Conservation (phyloP, 768 basidiomycete species). For the Amanita thiersii region DNA sequence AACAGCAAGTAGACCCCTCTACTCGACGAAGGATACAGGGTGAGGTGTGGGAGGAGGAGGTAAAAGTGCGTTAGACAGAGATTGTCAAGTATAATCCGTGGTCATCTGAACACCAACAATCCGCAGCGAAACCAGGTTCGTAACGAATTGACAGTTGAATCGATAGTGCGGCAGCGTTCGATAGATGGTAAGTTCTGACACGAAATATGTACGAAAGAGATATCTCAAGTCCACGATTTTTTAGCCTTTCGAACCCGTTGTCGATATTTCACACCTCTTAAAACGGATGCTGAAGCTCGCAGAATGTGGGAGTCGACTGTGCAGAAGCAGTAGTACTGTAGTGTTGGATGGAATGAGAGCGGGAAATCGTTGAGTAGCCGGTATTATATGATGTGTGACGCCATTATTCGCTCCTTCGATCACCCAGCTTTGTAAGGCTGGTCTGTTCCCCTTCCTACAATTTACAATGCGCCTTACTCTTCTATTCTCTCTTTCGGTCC, state of each 20-base stretch:
- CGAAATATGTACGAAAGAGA: too few species aligned
- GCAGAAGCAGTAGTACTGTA: too few species aligned
- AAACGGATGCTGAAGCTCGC: slow-evolving; percentile 46
- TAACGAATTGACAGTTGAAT: slow-evolving; percentile 67
- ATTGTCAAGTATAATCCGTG: not conserved
- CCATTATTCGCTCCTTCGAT: not conserved
- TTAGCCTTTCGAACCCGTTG: slow-evolving; percentile 75
- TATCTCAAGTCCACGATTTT: too few species aligned
- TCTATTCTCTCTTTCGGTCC: not conserved
- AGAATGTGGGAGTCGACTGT: slow-evolving; percentile 44
- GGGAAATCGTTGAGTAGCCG: not conserved
- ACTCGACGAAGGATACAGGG: slow-evolving; percentile 45
- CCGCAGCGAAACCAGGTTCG: slow-evolving; percentile 63
- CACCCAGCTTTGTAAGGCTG: not conserved
- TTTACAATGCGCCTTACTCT: too few species aligned
- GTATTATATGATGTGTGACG: not conserved
- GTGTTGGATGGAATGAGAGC: too few species aligned
- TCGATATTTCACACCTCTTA: slow-evolving; percentile 67
- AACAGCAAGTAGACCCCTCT: slow-evolving; percentile 32
- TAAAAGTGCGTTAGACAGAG: slow-evolving; percentile 42
- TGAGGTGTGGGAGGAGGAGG: slow-evolving; percentile 55
- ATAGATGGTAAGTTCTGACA: slow-evolving; percentile 58
- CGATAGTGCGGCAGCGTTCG: slow-evolving; percentile 61
- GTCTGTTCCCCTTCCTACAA: too few species aligned
- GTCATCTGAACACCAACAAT: slow-evolving; percentile 9